Percentiles rank a stretch among this genome's conserved stretches.
Evolutionary conservation across 2,329 filamentous ascomycete genomes (phyloP).

Genomic region (Sclerotinia borealis): DNA sequence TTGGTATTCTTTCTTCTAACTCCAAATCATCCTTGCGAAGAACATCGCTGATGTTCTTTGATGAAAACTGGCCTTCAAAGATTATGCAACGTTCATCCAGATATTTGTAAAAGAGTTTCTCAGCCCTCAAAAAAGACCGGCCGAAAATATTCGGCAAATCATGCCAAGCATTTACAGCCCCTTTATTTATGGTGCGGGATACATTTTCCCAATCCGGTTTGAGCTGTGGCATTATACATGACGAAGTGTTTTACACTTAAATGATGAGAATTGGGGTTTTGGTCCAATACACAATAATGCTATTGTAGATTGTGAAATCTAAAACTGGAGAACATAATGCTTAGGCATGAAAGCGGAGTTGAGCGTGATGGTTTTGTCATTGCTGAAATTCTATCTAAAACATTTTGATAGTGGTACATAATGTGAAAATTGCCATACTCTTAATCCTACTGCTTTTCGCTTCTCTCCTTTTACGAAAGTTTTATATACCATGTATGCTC

Average conservation of each 20-base stretch:
- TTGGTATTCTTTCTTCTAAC: constrained; percentile 42
- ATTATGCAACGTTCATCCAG: constrained; percentile 57
- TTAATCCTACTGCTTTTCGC: background rate
- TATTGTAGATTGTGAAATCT: background rate
- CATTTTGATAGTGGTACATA: background rate
- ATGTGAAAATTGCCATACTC: background rate
- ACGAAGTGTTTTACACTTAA: background rate
- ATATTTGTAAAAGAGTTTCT: constrained; percentile 48
- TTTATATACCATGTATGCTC: background rate
- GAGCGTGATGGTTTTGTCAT: background rate
- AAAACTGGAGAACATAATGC: too few species aligned
- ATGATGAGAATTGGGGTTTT: background rate
- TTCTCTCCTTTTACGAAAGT: background rate
- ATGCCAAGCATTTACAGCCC: background rate
- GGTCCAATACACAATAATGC: background rate
- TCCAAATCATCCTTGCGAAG: constrained; percentile 48
- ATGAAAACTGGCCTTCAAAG: constrained; percentile 52
- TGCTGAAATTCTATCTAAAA: background rate
- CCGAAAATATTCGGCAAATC: background rate
- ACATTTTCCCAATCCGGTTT: background rate
- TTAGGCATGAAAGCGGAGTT: background rate
- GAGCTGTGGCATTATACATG: background rate
- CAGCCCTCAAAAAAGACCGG: too few species aligned
- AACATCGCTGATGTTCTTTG: constrained; percentile 50
- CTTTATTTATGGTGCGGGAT: background rate